phyloP scores from a whole-genome alignment of 2,329 filamentous ascomycete genomes.

The Claviceps citrina region DNA sequence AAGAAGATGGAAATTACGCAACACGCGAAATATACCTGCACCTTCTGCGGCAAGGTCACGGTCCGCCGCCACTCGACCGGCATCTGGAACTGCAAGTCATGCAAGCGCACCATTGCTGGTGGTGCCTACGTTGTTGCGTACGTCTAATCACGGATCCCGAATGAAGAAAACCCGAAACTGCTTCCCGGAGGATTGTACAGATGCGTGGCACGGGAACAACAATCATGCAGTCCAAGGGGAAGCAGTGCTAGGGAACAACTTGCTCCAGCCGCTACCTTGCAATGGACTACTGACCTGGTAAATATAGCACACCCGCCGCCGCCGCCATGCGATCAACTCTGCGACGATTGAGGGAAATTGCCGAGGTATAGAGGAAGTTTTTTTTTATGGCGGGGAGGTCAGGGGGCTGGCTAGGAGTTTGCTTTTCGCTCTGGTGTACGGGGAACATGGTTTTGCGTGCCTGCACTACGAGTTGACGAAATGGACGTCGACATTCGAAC shows the following conservation, averaged over 20 bases:
- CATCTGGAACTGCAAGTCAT: slow-evolving; percentile 94
- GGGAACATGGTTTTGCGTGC: slow-evolving; percentile 28
- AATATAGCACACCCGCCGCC: slow-evolving; percentile 73
- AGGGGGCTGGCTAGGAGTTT: slow-evolving; percentile 22
- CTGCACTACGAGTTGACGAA: slow-evolving; percentile 28
- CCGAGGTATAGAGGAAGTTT: slow-evolving; percentile 59
- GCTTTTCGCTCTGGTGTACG: slow-evolving; percentile 32
- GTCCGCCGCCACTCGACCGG: slow-evolving; percentile 83
- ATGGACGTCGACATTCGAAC: slow-evolving; percentile 25
- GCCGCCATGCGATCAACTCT: slow-evolving; percentile 92
- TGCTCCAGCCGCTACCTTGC: not conserved
- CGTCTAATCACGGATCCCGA: slow-evolving; percentile 29
- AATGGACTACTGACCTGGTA: not conserved
- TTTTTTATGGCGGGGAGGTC: slow-evolving; percentile 11
- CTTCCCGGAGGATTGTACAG: not conserved
- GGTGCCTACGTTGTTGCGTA: slow-evolving; percentile 96
- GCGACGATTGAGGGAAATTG: slow-evolving; percentile 92
- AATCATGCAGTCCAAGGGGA: not conserved
- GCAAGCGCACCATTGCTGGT: slow-evolving; percentile 61
- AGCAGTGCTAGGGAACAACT: not conserved
- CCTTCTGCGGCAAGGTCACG: slow-evolving; percentile 95
- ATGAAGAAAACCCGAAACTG: not conserved
- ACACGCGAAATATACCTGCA: slow-evolving; percentile 93
- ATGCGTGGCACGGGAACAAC: not conserved
- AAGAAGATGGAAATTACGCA: slow-evolving; percentile 99